Evolutionary conservation across 2,329 filamentous ascomycete genomes (phyloP).

Genomic region (Thermothelomyces thermophilus): DNA sequence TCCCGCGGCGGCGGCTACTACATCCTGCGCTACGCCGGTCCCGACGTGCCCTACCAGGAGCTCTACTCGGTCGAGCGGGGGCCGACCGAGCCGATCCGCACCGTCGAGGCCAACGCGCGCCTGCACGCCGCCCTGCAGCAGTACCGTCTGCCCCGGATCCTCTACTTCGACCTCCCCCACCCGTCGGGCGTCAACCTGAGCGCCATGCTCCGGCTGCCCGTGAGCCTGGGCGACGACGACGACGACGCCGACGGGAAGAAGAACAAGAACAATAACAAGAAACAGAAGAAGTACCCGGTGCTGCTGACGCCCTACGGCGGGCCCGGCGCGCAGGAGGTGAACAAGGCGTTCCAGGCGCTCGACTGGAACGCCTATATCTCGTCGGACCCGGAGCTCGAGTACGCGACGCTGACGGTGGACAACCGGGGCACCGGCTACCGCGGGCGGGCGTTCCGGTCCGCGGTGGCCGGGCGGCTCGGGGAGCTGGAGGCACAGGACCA

Average conservation of each 20-base stretch:
- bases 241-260: too few species aligned
- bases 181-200: slow-evolving; percentile 56
- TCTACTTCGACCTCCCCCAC: slow-evolving; percentile 56
- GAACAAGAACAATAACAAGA: too few species aligned
- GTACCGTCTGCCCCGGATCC: slow-evolving; percentile 58
- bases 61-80: slow-evolving; percentile 43
- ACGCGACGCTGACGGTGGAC: slow-evolving; percentile 61
- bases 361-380: slow-evolving; percentile 58
- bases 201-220: slow-evolving; percentile 58
- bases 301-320: slow-evolving; percentile 64
- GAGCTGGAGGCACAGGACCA: slow-evolving; percentile 60
- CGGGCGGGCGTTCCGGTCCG: slow-evolving; percentile 55
- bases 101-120: slow-evolving; percentile 53
- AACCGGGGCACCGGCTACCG: slow-evolving; percentile 61
- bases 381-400: slow-evolving; percentile 61
- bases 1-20: slow-evolving; percentile 57
- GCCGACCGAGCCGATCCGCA: slow-evolving; percentile 41
- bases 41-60: slow-evolving; percentile 63
- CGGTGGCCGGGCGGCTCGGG: slow-evolving; percentile 54
- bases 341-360: slow-evolving; percentile 48
- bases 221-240: too few species aligned
- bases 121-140: slow-evolving; percentile 49
- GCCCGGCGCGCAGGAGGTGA: slow-evolving; percentile 55
- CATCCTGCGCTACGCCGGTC: slow-evolving; percentile 57
- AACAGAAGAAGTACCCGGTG: slow-evolving; percentile 62